Evolutionary conservation across 2,329 filamentous ascomycete species (phyloP).

Genomic region (Ophiocordyceps camponoti-saundersi): DNA sequence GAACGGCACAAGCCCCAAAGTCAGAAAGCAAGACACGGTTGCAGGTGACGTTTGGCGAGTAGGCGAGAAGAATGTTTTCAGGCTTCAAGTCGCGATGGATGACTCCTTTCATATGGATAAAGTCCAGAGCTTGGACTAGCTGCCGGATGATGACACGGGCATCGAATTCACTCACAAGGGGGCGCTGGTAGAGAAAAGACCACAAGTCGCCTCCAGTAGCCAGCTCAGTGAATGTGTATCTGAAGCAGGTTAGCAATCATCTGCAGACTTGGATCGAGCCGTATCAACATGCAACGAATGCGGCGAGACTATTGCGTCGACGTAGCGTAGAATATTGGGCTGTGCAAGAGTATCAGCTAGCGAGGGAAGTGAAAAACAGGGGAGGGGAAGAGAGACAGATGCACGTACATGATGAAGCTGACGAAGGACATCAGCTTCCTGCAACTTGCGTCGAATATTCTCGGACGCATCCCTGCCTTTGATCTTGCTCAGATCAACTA

Average conservation of each 20-base stretch:
- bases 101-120: slow-evolving; percentile 31
- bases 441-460: slow-evolving; percentile 20
- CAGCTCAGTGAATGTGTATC: slow-evolving; percentile 39
- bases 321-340: slow-evolving; percentile 37
- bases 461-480: slow-evolving; percentile 9
- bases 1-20: slow-evolving; percentile 30
- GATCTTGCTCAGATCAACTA: slow-evolving; percentile 31
- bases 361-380: too few relatives aligned
- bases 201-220: slow-evolving; percentile 37
- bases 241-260: slow-evolving; percentile 6
- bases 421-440: slow-evolving; percentile 35
- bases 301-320: slow-evolving; percentile 30
- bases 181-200: slow-evolving; percentile 25
- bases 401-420: slow-evolving; percentile 34
- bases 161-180: slow-evolving; percentile 21
- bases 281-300: slow-evolving; percentile 23
- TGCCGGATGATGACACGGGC: slow-evolving; percentile 28
- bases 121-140: slow-evolving; percentile 25
- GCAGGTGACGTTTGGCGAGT: slow-evolving; percentile 23
- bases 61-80: slow-evolving; percentile 33
- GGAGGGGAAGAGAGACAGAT: too few relatives aligned
- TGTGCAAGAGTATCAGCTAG: slow-evolving; percentile 8
- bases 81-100: slow-evolving; percentile 37
- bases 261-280: too few relatives aligned
- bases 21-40: slow-evolving; percentile 32